A percentile compares a stretch with the other conserved stretches of the same genome.
These are phyloP conservation scores for Fusarium pilosicola DNA, from an alignment of 2,329 filamentous ascomycete genomes.

Conservation along the genomic window DNA sequence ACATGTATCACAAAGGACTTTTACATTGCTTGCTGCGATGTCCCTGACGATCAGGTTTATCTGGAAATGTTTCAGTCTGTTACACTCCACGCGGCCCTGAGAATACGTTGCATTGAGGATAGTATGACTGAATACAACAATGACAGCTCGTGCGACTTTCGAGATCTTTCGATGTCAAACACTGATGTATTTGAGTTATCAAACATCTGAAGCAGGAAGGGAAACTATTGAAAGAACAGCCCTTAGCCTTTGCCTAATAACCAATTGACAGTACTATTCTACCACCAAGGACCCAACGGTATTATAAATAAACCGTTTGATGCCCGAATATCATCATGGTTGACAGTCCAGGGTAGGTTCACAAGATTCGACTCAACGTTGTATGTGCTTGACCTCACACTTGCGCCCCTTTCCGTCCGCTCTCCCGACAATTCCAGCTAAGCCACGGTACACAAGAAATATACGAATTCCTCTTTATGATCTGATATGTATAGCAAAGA, in stretches of 20 bases:
- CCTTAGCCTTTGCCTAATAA: rapidly evolving
- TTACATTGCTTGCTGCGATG: neutral
- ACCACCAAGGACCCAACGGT: rapidly evolving
- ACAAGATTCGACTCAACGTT: neutral
- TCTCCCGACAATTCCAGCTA: neutral
- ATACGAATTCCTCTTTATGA: neutral
- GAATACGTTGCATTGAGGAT: conserved; percentile 23
- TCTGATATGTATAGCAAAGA: neutral
- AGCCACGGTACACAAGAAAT: neutral
- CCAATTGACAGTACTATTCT: neutral
- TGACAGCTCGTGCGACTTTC: neutral
- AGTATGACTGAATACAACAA: neutral
- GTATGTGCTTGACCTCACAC: neutral
- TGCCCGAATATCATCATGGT: neutral
- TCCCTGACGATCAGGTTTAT: conserved; percentile 17
- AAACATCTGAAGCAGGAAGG: neutral
- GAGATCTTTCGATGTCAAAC: neutral
- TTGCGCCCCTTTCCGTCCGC: neutral
- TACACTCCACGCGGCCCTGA: conserved; percentile 13
- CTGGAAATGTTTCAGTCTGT: conserved; percentile 7
- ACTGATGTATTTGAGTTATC: rapidly evolving
- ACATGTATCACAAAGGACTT: neutral
- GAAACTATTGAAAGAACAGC: neutral
- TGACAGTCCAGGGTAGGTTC: neutral
- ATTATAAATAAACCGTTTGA: neutral